Evolutionary conservation across 2,329 filamentous ascomycete species (phyloP).

Genomic region (Xylogone sp.): DNA sequence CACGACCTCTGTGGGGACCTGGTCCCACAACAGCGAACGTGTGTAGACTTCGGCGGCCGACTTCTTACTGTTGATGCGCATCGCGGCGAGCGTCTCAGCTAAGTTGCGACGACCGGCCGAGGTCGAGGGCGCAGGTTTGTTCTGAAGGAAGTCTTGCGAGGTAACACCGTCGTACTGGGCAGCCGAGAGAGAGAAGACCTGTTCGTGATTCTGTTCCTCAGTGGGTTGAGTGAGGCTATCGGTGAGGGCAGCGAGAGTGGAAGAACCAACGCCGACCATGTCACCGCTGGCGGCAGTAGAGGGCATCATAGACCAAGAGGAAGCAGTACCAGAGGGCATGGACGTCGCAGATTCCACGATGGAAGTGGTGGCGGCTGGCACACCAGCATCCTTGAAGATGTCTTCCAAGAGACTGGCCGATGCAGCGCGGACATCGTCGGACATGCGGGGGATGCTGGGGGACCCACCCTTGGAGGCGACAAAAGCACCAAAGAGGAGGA

Average conservation of each 20-base stretch:
- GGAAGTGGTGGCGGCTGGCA: slow-evolving; percentile 39
- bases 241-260: slow-evolving; percentile 63
- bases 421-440: slow-evolving; percentile 75
- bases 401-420: slow-evolving; percentile 75
- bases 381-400: slow-evolving; percentile 76
- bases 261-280: slow-evolving; percentile 50
- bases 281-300: slow-evolving; percentile 31
- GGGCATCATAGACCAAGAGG: slow-evolving; percentile 33
- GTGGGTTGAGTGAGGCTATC: slow-evolving; percentile 70
- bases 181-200: slow-evolving; percentile 80
- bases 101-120: slow-evolving; percentile 70
- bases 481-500: slow-evolving; percentile 93
- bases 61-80: slow-evolving; percentile 69
- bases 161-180: slow-evolving; percentile 86
- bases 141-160: slow-evolving; percentile 67
- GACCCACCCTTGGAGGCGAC: slow-evolving; percentile 80
- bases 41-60: slow-evolving; percentile 87
- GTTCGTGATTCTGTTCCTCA: slow-evolving; percentile 81
- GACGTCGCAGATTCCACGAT: slow-evolving; percentile 39
- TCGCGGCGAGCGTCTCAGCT: slow-evolving; percentile 73
- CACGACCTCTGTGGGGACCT: slow-evolving; percentile 88
- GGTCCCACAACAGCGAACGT: slow-evolving; percentile 87
- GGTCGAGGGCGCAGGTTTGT: slow-evolving; percentile 45
- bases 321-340: slow-evolving; percentile 45
- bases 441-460: slow-evolving; percentile 72